A percentile compares a stretch with the other conserved stretches of the same genome.
phyloP scores from a whole-genome alignment of 257 asterid species.

The Plectranthus barbatus region DNA sequence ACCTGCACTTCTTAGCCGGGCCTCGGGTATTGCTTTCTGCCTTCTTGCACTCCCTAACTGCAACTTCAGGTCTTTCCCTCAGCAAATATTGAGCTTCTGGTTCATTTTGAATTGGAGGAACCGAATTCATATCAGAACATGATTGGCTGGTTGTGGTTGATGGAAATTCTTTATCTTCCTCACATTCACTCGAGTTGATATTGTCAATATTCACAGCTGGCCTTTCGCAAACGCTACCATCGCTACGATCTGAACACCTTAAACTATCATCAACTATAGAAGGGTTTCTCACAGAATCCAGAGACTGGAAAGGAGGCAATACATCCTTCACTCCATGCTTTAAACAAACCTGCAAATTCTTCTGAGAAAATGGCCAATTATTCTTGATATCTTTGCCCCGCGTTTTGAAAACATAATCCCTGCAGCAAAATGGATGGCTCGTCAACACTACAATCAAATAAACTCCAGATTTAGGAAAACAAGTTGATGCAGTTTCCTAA shows the following conservation, averaged over 20 bases:
- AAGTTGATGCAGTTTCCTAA: no score
- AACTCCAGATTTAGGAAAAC: neutral
- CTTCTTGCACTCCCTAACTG: slow-evolving; percentile 25
- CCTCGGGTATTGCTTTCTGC: slow-evolving; percentile 22
- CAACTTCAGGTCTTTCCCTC: slow-evolving; percentile 9
- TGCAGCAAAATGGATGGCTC: slow-evolving; percentile 23
- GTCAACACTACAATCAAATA: neutral
- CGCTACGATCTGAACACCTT: slow-evolving; percentile 19
- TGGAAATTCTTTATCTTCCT: slow-evolving; percentile 33
- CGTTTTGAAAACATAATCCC: slow-evolving; percentile 68
- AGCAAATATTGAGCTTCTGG: slow-evolving; percentile 23
- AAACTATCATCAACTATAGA: slow-evolving; percentile 12
- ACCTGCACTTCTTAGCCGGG: slow-evolving; percentile 50
- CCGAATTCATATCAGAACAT: slow-evolving; percentile 36
- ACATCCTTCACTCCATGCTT: slow-evolving; percentile 61
- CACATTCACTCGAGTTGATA: slow-evolving; percentile 27
- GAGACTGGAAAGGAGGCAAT: slow-evolving; percentile 78
- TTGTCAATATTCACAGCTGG: slow-evolving; percentile 22
- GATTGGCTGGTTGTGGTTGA: slow-evolving; percentile 39
- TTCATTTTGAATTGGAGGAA: slow-evolving; percentile 23
- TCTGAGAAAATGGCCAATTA: slow-evolving; percentile 85
- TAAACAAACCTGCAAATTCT: slow-evolving; percentile 68
- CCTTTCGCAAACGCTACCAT: slow-evolving; percentile 12
- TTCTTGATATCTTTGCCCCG: slow-evolving; percentile 63
- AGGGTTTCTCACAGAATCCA: slow-evolving; percentile 35